Base-by-base conservation (phyloP, 768 basidiomycete species). In the Boletus sensibilis region DNA sequence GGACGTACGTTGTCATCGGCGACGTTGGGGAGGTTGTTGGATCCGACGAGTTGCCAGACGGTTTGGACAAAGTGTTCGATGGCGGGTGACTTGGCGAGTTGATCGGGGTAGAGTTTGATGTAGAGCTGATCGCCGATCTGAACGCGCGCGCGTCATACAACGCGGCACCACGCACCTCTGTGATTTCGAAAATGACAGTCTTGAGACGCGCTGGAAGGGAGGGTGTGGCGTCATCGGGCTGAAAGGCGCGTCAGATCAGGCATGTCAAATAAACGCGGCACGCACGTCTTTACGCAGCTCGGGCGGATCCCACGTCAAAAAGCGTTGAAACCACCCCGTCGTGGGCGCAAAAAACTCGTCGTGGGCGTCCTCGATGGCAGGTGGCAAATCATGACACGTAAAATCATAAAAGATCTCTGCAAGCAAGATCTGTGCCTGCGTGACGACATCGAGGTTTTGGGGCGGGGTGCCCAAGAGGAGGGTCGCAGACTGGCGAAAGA, bases 301-400 rank as follows among this genome's bases (percentile, higher is more conserved):
- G 1, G 75, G 73, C 2, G 88, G 84, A 65, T 94, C 84, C 92
- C 92, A 96, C 5, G 76, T 75, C 59, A 98, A 73, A 64, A 97
- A 91, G 53, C 80, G 82, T 56, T 92, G 84, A 68, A 98, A 89
- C 76, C 85, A 86, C 2, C 90, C 90, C 3, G 71, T 75, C 0
- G 75, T 75, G 1, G 85, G 77, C 4, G 79, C 86, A 71, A 98
- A 97, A 70, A 96, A 97, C 57, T 88, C 82, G 20, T 80, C 76
- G 56, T 94, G 85, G 27, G 85, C 77, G 65, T 98, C 97, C 69
- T 99, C 97, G 64, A 99, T 87, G 61, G 86, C 88, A 14, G 94
- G 93, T 5, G 95, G 97, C 18, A 98, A 78, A 73, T 99, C 97
- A 61, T 98, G 96, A 62, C 90, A 91, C 2, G 90, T 94, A 60